Conservation (phyloP, 108 stramenopile species). For the Nitzschia palea region DNA sequence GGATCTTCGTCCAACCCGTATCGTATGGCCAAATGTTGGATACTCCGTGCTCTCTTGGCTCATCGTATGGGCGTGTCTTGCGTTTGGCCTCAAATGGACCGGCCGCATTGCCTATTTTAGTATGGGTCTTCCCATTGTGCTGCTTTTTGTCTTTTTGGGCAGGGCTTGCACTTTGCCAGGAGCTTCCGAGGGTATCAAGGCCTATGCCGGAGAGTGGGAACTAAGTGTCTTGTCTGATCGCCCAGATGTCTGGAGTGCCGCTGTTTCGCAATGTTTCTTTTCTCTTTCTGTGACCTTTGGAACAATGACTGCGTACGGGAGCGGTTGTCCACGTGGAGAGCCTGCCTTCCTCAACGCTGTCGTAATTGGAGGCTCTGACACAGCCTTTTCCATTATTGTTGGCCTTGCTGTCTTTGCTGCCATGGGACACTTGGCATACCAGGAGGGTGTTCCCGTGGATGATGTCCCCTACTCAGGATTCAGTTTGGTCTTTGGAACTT, state of each 20-base stretch:
- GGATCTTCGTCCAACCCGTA: constrained; percentile 44
- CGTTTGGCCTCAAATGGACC: constrained; percentile 57
- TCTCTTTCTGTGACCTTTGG: constrained; percentile 56
- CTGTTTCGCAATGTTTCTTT: constrained; percentile 72
- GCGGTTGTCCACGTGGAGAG: constrained; percentile 47
- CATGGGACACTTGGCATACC: constrained; percentile 53
- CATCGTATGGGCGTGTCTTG: constrained; percentile 45
- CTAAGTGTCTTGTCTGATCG: constrained; percentile 37
- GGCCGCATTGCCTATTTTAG: constrained; percentile 58
- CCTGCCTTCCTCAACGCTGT: constrained; percentile 52
- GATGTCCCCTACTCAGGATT: constrained; percentile 35
- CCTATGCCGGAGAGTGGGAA: constrained; percentile 61
- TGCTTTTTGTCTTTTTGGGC: constrained; percentile 56
- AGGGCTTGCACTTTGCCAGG: constrained; percentile 48
- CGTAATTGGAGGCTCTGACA: constrained; percentile 51
- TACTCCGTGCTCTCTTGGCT: constrained; percentile 46
- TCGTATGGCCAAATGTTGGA: constrained; percentile 51
- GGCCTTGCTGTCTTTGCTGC: constrained; percentile 73
- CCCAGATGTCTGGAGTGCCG: constrained; percentile 58
- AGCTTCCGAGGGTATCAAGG: constrained; percentile 41
- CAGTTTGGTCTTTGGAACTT: constrained; percentile 57
- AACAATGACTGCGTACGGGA: constrained; percentile 66
- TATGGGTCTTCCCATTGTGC: constrained; percentile 56
- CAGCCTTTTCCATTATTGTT: constrained; percentile 51
- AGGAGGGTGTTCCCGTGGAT: constrained; percentile 17